phyloP scores from a whole-genome alignment of 2,329 filamentous ascomycete genomes.

The Pestalotiopsis sp. region DNA sequence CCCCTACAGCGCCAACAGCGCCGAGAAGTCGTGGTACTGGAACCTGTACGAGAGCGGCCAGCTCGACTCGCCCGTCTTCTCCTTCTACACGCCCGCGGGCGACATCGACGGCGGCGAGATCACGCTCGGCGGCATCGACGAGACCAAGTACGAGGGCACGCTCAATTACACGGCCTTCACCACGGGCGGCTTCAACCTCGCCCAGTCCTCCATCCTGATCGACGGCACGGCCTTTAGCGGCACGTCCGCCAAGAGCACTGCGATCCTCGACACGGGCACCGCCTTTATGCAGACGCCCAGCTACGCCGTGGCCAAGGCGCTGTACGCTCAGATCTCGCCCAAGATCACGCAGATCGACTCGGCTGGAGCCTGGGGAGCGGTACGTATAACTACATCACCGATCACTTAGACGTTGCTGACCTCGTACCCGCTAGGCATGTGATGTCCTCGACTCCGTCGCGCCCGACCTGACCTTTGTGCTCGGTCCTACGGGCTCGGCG shows the following conservation, averaged over 20 bases:
- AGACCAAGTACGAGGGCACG: slow-evolving; percentile 26
- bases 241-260: slow-evolving; percentile 13
- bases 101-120: slow-evolving; percentile 24
- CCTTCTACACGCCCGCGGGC: slow-evolving; percentile 26
- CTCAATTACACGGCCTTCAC: slow-evolving; percentile 19
- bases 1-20: slow-evolving; percentile 6
- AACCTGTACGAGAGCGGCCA: slow-evolving; percentile 25
- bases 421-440: slow-evolving; percentile 18
- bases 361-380: slow-evolving; percentile 33
- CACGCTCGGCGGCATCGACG: slow-evolving; percentile 34
- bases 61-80: slow-evolving; percentile 27
- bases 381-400: not conserved
- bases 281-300: slow-evolving; percentile 32
- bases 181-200: slow-evolving; percentile 23
- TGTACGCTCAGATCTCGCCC: slow-evolving; percentile 32
- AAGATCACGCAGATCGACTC: slow-evolving; percentile 30
- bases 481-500: slow-evolving; percentile 22
- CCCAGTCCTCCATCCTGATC: slow-evolving; percentile 16
- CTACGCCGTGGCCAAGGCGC: slow-evolving; percentile 23
- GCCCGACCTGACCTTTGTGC: slow-evolving; percentile 29
- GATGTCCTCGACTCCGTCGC: slow-evolving; percentile 25
- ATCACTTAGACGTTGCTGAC: not conserved
- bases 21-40: slow-evolving; percentile 26
- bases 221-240: slow-evolving; percentile 9
- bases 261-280: slow-evolving; percentile 33